Base-by-base conservation (phyloP, 148 eudicot species). In the Cornus controversa region DNA sequence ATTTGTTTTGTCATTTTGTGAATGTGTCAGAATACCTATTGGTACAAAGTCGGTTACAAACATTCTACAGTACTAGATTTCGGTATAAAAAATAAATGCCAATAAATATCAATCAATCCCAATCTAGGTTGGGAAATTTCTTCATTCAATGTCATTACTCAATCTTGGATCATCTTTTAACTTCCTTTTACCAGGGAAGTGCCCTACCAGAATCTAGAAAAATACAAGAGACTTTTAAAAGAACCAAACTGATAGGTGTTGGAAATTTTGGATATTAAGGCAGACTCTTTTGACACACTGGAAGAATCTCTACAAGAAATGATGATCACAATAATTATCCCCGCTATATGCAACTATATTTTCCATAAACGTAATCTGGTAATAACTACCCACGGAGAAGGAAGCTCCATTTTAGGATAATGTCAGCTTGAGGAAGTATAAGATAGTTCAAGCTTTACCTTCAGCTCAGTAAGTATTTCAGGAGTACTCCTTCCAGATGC, bases 401-500 rank as follows among this genome's bases (percentile, higher is more conserved):
- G 54, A 63, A 74, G 23, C 71, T 40, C 6, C 18, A 20, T 16
- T 11, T 67, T 11, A 7, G 50, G 68, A 47, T 67, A 68, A 64
- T 6, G 29, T 18, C 24, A 65, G 58, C 64, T 60, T 63, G 53
- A 62, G 62, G 50, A 73, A 65, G 57, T n/a, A 47, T 18, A 25
- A 75, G 26, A 64, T 26, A 11, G 8, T n/a, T 45, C 29, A 42
- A 73, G 60, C 29, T 22, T 78, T 82, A 95, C 99, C 93, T 96
- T 93, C 78, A 96, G 75, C 80, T 96, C 98, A 62, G 85, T 82
- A 75, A 96, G 87, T 68, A 96, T 90, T 88, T 96, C 97, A 66
- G 89, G 88, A 65, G 91, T 84, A 83, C 89, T 90, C 86, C 95
- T 90, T 66, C 98, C 99, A 78, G 95, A 89, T 70, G 98, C 99